Evolutionary conservation across 1,284 basidiomycete species (phyloP), one percentile per base, ranked within the genome.

Genomic region (Erythrobasidium hasegawianum): DNA sequence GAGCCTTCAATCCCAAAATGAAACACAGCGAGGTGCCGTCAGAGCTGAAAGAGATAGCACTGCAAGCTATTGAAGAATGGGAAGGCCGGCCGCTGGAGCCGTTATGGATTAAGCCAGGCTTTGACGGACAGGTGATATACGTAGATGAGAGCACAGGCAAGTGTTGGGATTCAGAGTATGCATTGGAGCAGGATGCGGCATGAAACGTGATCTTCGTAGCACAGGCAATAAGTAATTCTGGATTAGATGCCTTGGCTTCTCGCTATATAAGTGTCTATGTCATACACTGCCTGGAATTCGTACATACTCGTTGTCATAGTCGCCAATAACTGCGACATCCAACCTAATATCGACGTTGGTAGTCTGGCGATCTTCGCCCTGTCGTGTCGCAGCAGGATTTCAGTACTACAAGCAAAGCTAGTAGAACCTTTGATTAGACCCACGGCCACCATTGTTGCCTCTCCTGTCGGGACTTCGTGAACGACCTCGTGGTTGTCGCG

Each of bases 91-190:
- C 59, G 22, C 26, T 56, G 26, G 59, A 49, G 29, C 54, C 49
- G 9, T 9, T 60, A 22, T 67, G 65, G 65, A 24, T 59, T 7
- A 47, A 59, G 54, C 68, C 68, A 18, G 65, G 62, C 20, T 69
- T 62, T 57, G 68, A 69, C 38, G 68, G 68, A 14, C 62, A 57
- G 20, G 62, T 53, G 5, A 50, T 45, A 24, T 33, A 45, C 56
- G 43, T 40, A 27, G 55, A 65, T 33, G 43, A 58, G 29, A 29
- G 24, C 16, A 50, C 29, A 16, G 62, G 29, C 18, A 39, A 56
- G 14, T 58, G 62, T 53, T 58, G 56, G 55, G 62, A 65, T 33
- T 38, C 53, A 18, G 62, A 57, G 55, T 58, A 57, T 38, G 56
- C 43, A 14, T 40, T 45, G 8, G 33, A 53, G 56, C 26, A 55